Conservation (phyloP, 1,139 yeast genomes). For the Groenewaldozyma sp. region DNA sequence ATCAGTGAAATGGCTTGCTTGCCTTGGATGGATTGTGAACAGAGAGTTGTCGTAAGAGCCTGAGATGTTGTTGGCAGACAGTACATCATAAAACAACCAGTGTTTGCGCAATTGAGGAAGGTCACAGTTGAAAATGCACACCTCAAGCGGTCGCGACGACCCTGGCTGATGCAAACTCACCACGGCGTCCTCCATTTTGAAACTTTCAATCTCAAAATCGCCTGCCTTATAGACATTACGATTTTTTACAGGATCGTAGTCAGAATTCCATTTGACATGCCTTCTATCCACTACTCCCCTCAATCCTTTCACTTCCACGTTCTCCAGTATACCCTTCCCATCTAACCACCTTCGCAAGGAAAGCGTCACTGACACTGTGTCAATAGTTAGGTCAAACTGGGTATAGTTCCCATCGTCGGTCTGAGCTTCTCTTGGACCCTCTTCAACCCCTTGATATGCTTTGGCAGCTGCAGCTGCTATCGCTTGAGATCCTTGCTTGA, state of each 20-base stretch:
- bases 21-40: constrained; percentile 82
- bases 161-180: constrained; percentile 76
- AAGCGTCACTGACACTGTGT: constrained; percentile 70
- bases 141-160: constrained; percentile 67
- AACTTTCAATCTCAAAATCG: constrained; percentile 83
- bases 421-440: constrained; percentile 17
- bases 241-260: constrained; percentile 76
- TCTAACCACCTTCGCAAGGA: constrained; percentile 82
- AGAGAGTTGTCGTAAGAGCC: constrained; percentile 91
- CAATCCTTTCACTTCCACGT: constrained; percentile 72
- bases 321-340: constrained; percentile 80
- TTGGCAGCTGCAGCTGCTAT: constrained; percentile 43
- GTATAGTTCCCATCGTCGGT: constrained; percentile 89
- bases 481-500: constrained; percentile 64
- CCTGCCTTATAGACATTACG: constrained; percentile 70
- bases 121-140: constrained; percentile 80
- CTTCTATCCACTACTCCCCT: constrained; percentile 90
- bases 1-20: constrained; percentile 31
- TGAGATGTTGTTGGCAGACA: constrained; percentile 76
- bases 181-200: constrained; percentile 74
- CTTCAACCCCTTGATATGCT: constrained; percentile 13
- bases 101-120: constrained; percentile 73
- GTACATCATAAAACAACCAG: constrained; percentile 82
- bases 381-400: constrained; percentile 85
- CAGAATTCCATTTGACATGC: constrained; percentile 73